Percentiles rank a stretch among this genome's conserved stretches.
Conservation (phyloP, 164 flowering plant genomes). For the Umbilicus rupestris region DNA sequence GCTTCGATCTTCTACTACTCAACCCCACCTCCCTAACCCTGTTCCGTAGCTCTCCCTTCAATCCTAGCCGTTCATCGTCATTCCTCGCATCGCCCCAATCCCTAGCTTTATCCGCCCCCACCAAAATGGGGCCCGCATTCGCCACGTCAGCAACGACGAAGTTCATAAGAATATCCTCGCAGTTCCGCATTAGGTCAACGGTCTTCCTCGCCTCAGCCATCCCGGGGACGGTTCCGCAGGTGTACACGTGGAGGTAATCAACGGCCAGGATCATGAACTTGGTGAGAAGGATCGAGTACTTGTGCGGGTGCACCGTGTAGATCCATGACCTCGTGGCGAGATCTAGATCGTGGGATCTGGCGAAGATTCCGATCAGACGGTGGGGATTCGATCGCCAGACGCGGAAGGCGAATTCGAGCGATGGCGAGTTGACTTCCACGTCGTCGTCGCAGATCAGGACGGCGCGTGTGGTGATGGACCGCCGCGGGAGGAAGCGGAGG, state of each 20-base stretch:
- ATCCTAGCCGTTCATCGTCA: conserved; percentile 18
- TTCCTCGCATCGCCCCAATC: conserved; percentile 81
- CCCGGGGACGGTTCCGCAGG: conserved; percentile 27
- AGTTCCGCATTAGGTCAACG: conserved; percentile 54
- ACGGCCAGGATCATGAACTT: conserved; percentile 56
- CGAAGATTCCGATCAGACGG: conserved; percentile 59
- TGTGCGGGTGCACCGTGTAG: conserved; percentile 67
- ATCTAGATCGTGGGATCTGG: conserved; percentile 73
- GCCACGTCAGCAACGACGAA: conserved; percentile 52
- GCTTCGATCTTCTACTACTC: conserved; percentile 60
- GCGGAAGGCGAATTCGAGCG: conserved; percentile 64
- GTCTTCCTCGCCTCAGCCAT: conserved; percentile 25
- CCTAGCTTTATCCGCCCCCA: conserved; percentile 49
- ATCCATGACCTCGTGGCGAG: conserved; percentile 46
- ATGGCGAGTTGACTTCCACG: conserved; percentile 41
- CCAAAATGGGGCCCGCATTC: conserved; percentile 51
- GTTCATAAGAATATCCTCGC: conserved; percentile 92
- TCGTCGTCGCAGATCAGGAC: conserved; percentile 82
- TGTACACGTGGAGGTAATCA: conserved; percentile 44
- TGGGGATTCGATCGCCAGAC: conserved; percentile 40
- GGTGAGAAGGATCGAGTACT: conserved; percentile 69
- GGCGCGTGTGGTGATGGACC: conserved; percentile 45
- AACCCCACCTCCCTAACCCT: conserved; percentile 49
- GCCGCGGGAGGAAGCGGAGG: conserved; percentile 57
- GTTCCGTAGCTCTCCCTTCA: conserved; percentile 11